Conservation (phyloP, 2,329 filamentous ascomycete species). For the Xylaria multiplex region DNA sequence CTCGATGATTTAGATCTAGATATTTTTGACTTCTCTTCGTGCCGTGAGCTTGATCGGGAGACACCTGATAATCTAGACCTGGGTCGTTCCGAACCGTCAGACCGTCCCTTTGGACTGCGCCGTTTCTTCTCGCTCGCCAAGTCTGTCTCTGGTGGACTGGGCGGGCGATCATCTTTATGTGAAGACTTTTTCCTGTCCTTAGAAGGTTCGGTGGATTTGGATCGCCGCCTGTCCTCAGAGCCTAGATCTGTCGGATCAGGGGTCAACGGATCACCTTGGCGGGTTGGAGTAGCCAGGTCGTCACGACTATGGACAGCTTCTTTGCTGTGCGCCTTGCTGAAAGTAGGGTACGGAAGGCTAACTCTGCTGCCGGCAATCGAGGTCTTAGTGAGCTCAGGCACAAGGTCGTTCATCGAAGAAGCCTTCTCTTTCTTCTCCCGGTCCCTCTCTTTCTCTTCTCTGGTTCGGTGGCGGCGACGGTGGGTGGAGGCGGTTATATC, state of each 20-base stretch:
- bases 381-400: constrained; percentile 46
- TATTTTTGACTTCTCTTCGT: constrained; percentile 62
- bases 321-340: constrained; percentile 84
- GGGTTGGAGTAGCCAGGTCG: constrained; percentile 52
- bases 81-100: constrained; percentile 53
- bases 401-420: constrained; percentile 48
- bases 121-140: constrained; percentile 59
- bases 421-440: constrained; percentile 45
- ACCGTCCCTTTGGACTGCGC: constrained; percentile 52
- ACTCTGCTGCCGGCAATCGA: constrained; percentile 45
- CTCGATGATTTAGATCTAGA: constrained; percentile 67
- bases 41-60: constrained; percentile 57
- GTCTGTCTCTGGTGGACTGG: constrained; percentile 72
- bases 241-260: constrained; percentile 78
- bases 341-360: constrained; percentile 49
- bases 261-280: constrained; percentile 63
- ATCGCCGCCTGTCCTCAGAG: constrained; percentile 58
- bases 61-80: constrained; percentile 58
- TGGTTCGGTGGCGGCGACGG: constrained; percentile 48
- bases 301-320: constrained; percentile 77
- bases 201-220: constrained; percentile 59
- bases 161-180: constrained; percentile 62
- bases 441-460: constrained; percentile 47
- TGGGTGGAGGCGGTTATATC: constrained; percentile 40
- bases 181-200: constrained; percentile 55